Evolutionary conservation across 768 basidiomycete genomes (phyloP).

Genomic region (Chlorophyllum brunneum): DNA sequence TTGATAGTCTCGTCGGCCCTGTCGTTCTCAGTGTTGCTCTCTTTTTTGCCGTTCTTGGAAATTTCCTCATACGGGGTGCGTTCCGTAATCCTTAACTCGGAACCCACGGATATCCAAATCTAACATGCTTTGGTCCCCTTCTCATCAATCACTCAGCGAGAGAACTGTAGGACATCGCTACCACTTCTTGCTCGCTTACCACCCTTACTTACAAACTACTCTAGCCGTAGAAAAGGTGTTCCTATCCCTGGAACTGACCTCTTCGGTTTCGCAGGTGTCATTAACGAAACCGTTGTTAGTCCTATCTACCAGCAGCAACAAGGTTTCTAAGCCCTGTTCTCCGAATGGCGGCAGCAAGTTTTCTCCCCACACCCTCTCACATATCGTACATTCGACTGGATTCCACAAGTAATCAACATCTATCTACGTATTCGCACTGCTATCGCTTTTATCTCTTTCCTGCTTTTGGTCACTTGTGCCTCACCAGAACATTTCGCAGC

Average conservation of each 20-base stretch:
- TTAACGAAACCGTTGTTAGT: neutral
- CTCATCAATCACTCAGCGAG: too few species aligned
- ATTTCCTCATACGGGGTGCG: constrained; percentile 84
- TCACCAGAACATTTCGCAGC: too few species aligned
- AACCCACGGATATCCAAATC: too few species aligned
- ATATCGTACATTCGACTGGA: too few species aligned
- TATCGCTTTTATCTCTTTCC: too few species aligned
- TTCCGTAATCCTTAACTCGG: too few species aligned
- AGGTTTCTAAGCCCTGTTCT: neutral
- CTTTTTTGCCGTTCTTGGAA: constrained; percentile 84
- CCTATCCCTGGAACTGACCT: constrained; percentile 28
- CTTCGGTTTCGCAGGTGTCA: constrained; percentile 12
- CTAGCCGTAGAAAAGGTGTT: constrained; percentile 23
- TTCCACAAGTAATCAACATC: too few species aligned
- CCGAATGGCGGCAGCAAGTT: too few species aligned
- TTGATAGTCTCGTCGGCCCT: constrained; percentile 83
- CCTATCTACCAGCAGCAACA: neutral
- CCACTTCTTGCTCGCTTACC: neutral
- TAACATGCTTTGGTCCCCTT: too few species aligned
- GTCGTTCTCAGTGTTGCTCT: constrained; percentile 76
- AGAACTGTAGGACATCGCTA: constrained; percentile 43
- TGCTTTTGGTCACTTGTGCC: too few species aligned
- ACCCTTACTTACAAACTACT: neutral
- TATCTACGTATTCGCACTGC: too few species aligned
- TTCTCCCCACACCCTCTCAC: too few species aligned